Percentiles rank a stretch among this genome's conserved stretches.
phyloP scores from a whole-genome alignment of 108 stramenopile genomes.

The Nitzschia sp. region DNA sequence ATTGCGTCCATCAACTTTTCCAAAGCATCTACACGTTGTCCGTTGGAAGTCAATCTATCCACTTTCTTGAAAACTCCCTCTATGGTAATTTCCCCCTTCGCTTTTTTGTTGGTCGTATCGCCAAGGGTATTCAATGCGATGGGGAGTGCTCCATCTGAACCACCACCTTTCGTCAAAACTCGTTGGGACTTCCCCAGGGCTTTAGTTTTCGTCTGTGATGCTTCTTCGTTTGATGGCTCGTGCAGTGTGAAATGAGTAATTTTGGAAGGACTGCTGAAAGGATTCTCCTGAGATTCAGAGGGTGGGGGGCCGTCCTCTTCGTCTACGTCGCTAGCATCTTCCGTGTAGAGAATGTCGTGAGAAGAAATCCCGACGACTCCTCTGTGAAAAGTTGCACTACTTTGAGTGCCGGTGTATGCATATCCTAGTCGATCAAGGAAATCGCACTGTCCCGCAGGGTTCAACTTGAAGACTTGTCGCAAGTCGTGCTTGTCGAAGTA shows the following conservation, averaged over 20 bases:
- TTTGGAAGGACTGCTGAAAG: slow-evolving; percentile 25
- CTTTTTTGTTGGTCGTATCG: neutral
- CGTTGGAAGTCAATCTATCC: neutral
- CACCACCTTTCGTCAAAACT: neutral
- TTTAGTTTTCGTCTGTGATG: neutral
- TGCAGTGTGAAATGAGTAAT: neutral
- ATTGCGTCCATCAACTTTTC: slow-evolving; percentile 28
- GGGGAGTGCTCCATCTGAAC: neutral
- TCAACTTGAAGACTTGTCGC: slow-evolving; percentile 64
- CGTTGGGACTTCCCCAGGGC: slow-evolving; percentile 19
- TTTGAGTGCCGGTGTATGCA: neutral
- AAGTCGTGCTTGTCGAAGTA: slow-evolving; percentile 76
- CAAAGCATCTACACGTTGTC: slow-evolving; percentile 18
- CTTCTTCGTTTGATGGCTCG: neutral
- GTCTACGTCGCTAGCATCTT: neutral
- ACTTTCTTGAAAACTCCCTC: neutral
- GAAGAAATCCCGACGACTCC: slow-evolving; percentile 73
- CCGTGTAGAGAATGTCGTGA: slow-evolving; percentile 72
- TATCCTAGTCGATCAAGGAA: slow-evolving; percentile 60
- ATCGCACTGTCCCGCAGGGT: slow-evolving; percentile 56
- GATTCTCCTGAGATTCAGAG: slow-evolving; percentile 16
- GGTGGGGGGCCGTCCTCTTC: neutral
- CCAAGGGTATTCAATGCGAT: neutral
- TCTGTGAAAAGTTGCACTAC: slow-evolving; percentile 23
- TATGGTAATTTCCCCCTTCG: neutral